These are phyloP conservation scores for Xanthoconium separans DNA, from an alignment of 1,284 basidiomycete species.

Conservation along the genomic window DNA sequence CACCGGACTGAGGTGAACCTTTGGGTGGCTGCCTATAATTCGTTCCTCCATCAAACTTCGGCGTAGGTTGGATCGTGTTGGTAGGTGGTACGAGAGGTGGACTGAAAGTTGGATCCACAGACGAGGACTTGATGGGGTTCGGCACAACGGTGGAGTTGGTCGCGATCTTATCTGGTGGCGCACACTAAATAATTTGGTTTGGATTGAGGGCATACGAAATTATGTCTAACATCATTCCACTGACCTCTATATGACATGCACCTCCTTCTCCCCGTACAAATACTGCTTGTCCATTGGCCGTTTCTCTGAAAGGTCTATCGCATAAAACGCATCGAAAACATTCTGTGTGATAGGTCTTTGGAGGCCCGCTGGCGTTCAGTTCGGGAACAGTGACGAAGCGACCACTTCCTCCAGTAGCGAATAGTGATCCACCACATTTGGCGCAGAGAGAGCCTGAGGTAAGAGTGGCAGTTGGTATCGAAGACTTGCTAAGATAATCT, in stretches of 20 bases:
- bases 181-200: constrained; percentile 50
- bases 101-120: constrained; percentile 15
- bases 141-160: constrained; percentile 33
- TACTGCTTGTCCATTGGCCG: constrained; percentile 56
- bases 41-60: constrained; percentile 21
- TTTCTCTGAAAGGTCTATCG: constrained; percentile 59
- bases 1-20: constrained; percentile 11
- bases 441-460: constrained; percentile 44
- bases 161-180: constrained; percentile 51
- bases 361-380: constrained; percentile 42
- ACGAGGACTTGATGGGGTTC: constrained; percentile 21
- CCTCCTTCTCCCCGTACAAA: constrained; percentile 65
- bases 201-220: constrained; percentile 4
- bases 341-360: constrained; percentile 63
- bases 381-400: constrained; percentile 69
- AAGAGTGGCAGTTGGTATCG: constrained; percentile 28
- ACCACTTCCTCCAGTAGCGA: constrained; percentile 52
- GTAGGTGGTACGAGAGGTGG: constrained; percentile 22
- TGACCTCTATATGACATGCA: constrained; percentile 70
- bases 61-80: constrained; percentile 25
- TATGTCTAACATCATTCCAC: constrained; percentile 21
- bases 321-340: constrained; percentile 76
- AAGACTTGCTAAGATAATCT: constrained; percentile 21
- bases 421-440: constrained; percentile 57
- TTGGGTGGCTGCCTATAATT: constrained; percentile 10